Evolutionary conservation across 2,329 filamentous ascomycete genomes (phyloP).

Genomic region (Teratosphaeria nubilosa): DNA sequence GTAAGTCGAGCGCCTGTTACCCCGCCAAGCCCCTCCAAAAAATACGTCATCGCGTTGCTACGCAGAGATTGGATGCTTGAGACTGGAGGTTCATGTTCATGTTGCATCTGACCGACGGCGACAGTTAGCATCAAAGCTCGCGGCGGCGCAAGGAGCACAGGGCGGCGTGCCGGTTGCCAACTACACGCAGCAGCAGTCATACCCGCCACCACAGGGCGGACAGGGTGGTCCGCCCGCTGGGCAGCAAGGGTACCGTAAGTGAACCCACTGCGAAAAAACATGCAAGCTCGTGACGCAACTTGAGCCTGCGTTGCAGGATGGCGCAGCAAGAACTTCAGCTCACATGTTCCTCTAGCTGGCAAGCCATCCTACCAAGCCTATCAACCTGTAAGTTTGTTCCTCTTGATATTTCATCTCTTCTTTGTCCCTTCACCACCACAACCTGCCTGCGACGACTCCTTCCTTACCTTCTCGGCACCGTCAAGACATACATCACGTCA

Average conservation of each 20-base stretch:
- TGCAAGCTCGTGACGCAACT: conserved; percentile 8
- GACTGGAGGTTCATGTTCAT: no score
- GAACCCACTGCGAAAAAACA: conserved; percentile 4
- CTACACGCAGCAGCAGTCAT: conserved; percentile 5
- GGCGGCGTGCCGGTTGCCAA: conserved; percentile 17
- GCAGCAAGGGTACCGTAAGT: conserved; percentile 42
- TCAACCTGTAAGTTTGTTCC: conserved; percentile 14
- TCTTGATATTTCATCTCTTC: conserved; percentile 3
- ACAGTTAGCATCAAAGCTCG: conserved; percentile 39
- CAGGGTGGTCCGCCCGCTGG: conserved; percentile 24
- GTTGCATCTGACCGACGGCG: no score
- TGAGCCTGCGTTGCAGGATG: not conserved
- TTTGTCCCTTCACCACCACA: conserved; percentile 11
- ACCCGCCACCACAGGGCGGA: conserved; percentile 3
- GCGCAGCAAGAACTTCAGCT: not conserved
- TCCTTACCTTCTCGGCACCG: conserved; percentile 1
- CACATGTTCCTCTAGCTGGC: conserved; percentile 19
- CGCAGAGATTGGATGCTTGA: not conserved
- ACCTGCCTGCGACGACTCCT: conserved; percentile 3
- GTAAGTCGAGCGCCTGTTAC: not conserved
- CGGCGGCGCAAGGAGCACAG: conserved; percentile 28
- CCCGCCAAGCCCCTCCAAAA: not conserved
- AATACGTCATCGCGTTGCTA: not conserved
- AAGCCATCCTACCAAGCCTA: conserved; percentile 47
- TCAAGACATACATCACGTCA: conserved; percentile 1